A percentile compares a stretch with the other conserved stretches of the same genome.
Conservation (phyloP, 78 protist species). For the Dictyostelium citrinum region DNA sequence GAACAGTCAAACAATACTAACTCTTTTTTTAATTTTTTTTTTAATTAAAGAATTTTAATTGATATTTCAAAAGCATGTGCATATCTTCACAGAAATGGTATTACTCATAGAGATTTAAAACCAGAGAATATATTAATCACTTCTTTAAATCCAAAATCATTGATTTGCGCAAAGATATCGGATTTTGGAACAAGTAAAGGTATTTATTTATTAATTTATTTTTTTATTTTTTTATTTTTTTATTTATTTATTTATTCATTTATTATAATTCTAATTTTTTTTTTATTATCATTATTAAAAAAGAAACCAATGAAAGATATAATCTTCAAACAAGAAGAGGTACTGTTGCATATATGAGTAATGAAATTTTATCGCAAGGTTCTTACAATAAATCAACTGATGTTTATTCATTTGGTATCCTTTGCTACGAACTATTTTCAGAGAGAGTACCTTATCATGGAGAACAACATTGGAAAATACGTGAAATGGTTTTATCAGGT, state of each 20-base stretch:
- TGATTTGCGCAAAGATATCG: neutral
- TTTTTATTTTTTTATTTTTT: too few species aligned
- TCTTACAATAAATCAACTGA: neutral
- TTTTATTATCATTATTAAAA: neutral
- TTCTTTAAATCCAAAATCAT: neutral
- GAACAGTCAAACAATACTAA: too few species aligned
- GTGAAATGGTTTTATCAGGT: neutral
- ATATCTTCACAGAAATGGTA: constrained; percentile 36
- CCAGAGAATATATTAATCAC: neutral
- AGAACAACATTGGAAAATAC: neutral
- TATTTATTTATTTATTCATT: too few species aligned
- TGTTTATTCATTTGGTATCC: neutral
- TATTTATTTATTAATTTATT: neutral
- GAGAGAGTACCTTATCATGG: neutral
- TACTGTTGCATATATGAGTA: neutral
- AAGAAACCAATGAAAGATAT: neutral
- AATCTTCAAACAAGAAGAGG: neutral
- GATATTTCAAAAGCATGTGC: constrained; percentile 60
- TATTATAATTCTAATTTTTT: neutral
- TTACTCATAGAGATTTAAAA: neutral
- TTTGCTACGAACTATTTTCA: neutral
- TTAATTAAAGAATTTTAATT: neutral
- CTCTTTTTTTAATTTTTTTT: too few species aligned
- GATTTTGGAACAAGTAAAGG: constrained; percentile 42
- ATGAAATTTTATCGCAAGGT: neutral